Percentiles rank a stretch among this genome's conserved stretches.
phyloP scores from a whole-genome alignment of 2,329 filamentous ascomycete genomes.

The Fusarium transvaalense region DNA sequence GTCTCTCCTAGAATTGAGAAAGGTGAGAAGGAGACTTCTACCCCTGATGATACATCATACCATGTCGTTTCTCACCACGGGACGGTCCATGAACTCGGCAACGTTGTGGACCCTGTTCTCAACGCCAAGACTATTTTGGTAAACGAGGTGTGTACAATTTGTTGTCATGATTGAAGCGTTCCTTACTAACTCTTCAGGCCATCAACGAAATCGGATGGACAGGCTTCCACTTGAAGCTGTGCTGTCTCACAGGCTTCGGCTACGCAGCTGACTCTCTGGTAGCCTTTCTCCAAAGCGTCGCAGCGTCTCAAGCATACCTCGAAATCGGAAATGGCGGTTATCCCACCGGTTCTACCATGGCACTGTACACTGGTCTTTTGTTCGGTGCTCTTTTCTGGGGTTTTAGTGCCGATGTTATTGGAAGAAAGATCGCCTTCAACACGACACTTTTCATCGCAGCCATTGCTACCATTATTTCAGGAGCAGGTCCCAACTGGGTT shows the following conservation, averaged over 20 bases:
- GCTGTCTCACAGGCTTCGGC: constrained; percentile 71
- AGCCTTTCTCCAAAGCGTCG: constrained; percentile 15
- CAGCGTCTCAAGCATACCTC: constrained; percentile 10
- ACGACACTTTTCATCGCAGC: constrained; percentile 18
- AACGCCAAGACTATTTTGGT: constrained; percentile 6
- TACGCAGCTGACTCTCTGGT: constrained; percentile 35
- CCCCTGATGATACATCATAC: background rate
- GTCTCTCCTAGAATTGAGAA: background rate
- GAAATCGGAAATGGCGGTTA: constrained; percentile 20
- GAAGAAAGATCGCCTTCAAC: constrained; percentile 28
- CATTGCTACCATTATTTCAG: constrained; percentile 5
- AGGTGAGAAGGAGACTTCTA: background rate
- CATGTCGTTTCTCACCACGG: background rate
- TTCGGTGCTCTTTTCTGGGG: constrained; percentile 29
- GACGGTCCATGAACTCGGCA: constrained; percentile 2
- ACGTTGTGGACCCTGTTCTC: background rate
- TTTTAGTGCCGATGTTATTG: constrained; percentile 26
- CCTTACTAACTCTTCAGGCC: constrained; percentile 44
- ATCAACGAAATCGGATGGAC: constrained; percentile 73
- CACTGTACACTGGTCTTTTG: constrained; percentile 17
- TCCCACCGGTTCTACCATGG: constrained; percentile 10
- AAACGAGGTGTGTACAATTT: background rate
- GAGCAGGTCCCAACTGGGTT: constrained; percentile 1
- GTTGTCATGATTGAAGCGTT: fast-evolving
- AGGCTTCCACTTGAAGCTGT: constrained; percentile 69